These are phyloP conservation scores for Asclepias syriaca DNA, from an alignment of 257 asterid genomes.

Conservation along the genomic window DNA sequence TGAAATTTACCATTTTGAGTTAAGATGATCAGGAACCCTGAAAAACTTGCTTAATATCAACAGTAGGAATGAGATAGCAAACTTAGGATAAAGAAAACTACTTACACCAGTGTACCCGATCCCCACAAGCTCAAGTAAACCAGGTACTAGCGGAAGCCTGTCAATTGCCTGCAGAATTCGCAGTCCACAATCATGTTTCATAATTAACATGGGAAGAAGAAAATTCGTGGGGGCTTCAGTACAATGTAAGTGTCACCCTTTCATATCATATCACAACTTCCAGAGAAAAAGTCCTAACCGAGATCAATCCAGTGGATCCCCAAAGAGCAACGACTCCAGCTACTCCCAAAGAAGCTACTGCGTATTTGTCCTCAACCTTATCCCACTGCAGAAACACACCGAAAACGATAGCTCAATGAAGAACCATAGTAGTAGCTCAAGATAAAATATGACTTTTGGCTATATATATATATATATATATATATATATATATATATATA, in stretches of 20 bases:
- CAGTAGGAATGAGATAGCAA: not conserved
- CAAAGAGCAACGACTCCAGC: constrained; percentile 59
- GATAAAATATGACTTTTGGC: not conserved
- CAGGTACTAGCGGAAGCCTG: constrained; percentile 86
- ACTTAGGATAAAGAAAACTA: not conserved
- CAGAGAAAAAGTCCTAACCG: constrained; percentile 31
- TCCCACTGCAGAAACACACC: constrained; percentile 54
- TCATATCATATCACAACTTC: no score
- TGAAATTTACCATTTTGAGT: not conserved
- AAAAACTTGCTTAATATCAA: not conserved
- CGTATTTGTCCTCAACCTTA: constrained; percentile 84
- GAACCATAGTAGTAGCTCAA: not conserved
- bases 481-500: not conserved
- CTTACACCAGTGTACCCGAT: constrained; percentile 84
- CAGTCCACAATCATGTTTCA: constrained; percentile 6
- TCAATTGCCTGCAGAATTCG: constrained; percentile 61
- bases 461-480: not conserved
- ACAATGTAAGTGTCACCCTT: not conserved
- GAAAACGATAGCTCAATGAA: not conserved
- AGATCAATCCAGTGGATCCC: constrained; percentile 62
- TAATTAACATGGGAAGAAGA: not conserved
- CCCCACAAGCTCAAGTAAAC: constrained; percentile 81
- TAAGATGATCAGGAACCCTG: not conserved
- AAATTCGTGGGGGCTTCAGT: not conserved
- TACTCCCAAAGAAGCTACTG: constrained; percentile 67